Conservation (phyloP, 2,329 filamentous ascomycete species). For the Pseudocercospora crystallina region DNA sequence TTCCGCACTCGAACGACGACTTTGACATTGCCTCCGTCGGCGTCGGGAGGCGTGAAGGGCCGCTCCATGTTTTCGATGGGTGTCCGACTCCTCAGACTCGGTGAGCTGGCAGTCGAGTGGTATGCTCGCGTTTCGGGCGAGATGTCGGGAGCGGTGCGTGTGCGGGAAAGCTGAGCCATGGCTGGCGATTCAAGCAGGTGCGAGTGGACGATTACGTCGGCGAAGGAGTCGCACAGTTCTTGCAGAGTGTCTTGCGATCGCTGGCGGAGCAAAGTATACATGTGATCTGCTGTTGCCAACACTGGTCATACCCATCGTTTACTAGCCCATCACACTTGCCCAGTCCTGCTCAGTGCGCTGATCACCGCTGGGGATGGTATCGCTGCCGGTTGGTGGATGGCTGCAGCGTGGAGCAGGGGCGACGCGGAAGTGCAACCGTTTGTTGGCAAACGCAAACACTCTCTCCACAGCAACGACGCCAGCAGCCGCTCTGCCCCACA, state of each 20-base stretch:
- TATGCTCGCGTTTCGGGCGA: constrained; percentile 14
- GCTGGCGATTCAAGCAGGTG: not conserved
- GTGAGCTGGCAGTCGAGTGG: constrained; percentile 42
- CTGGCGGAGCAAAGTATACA: constrained; percentile 20
- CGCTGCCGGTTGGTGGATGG: too few species aligned
- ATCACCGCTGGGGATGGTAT: too few species aligned
- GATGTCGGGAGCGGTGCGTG: constrained; percentile 14
- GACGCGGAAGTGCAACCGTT: not conserved
- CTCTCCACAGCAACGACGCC: not conserved
- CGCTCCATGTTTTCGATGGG: constrained; percentile 35
- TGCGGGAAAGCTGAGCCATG: constrained; percentile 4
- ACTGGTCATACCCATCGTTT: not conserved
- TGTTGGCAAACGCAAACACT: constrained; percentile 4
- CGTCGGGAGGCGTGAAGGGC: constrained; percentile 34
- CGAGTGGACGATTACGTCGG: constrained; percentile 8
- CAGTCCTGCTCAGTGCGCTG: too few species aligned
- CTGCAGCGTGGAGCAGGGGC: too few species aligned
- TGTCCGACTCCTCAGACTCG: constrained; percentile 45
- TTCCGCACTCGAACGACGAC: constrained; percentile 52
- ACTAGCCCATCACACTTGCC: too few species aligned
- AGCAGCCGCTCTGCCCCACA: too few species aligned
- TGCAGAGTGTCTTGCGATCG: constrained; percentile 13
- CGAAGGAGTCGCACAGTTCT: constrained; percentile 17
- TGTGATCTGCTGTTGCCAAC: constrained; percentile 1
- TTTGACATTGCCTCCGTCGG: constrained; percentile 51